Conservation (phyloP, 768 basidiomycete genomes). For the Suillus occidentalis region DNA sequence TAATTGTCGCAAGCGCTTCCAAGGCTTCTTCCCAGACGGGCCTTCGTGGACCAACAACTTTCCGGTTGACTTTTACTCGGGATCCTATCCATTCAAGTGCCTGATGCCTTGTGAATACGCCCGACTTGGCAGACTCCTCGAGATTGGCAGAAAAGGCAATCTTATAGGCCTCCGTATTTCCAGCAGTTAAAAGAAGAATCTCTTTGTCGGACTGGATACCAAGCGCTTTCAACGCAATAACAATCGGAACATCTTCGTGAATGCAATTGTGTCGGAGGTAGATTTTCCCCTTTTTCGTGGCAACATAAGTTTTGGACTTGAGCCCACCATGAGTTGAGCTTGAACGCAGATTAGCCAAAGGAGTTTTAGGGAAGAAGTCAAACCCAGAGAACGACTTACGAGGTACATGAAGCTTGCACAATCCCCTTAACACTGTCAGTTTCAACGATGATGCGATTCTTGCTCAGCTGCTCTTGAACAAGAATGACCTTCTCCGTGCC, state of each 20-base stretch:
- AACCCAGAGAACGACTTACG: slow-evolving; percentile 51
- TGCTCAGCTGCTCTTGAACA: slow-evolving; percentile 97
- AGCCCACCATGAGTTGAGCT: slow-evolving; percentile 81
- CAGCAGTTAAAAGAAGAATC: slow-evolving; percentile 91
- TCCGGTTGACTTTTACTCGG: slow-evolving; percentile 86
- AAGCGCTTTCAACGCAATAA: slow-evolving; percentile 93
- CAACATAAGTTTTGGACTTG: slow-evolving; percentile 97
- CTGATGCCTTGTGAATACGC: slow-evolving; percentile 89
- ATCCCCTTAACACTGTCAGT: slow-evolving; percentile 85
- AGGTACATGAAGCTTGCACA: slow-evolving; percentile 95
- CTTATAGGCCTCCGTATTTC: slow-evolving; percentile 86
- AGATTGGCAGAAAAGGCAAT: slow-evolving; percentile 85
- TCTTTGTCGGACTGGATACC: slow-evolving; percentile 98
- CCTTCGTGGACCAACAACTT: slow-evolving; percentile 76
- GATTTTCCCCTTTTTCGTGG: slow-evolving; percentile 91
- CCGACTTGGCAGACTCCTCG: slow-evolving; percentile 91
- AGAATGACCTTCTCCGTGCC: slow-evolving; percentile 99
- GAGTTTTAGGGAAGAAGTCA: background rate
- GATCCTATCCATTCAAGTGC: slow-evolving; percentile 93
- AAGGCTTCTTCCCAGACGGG: slow-evolving; percentile 94
- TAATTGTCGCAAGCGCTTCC: slow-evolving; percentile 96
- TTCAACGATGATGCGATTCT: slow-evolving; percentile 99
- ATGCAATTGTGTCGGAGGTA: slow-evolving; percentile 98
- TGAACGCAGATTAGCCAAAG: slow-evolving; percentile 12
- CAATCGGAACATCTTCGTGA: slow-evolving; percentile 95